Conservation (phyloP, 805 yeast genomes). For the Metschnikowia lunata region DNA sequence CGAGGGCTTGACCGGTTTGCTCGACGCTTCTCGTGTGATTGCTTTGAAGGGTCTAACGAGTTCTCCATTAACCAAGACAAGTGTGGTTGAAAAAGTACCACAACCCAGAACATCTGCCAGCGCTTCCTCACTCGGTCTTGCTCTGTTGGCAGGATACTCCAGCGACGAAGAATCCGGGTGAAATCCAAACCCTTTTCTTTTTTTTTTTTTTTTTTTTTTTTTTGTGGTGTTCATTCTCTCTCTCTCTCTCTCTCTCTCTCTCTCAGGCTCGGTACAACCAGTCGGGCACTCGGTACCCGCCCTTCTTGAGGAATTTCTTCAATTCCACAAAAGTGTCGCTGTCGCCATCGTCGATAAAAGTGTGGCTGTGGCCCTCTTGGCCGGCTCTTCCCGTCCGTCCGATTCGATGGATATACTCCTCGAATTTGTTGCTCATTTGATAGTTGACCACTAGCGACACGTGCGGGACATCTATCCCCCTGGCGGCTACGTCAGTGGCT, state of each 20-base stretch:
- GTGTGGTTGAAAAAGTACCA: too few relatives aligned
- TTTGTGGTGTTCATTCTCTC: too few relatives aligned
- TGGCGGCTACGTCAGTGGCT: conserved; percentile 94
- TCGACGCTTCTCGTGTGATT: not conserved
- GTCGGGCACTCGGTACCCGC: conserved; percentile 27
- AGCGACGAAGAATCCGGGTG: conserved; percentile 28
- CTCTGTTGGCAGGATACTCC: conserved; percentile 23
- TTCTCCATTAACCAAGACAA: too few relatives aligned
- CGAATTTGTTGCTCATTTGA: conserved; percentile 75
- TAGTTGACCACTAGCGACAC: conserved; percentile 83
- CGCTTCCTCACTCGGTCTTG: too few relatives aligned
- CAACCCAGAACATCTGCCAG: too few relatives aligned
- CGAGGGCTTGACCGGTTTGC: too few relatives aligned
- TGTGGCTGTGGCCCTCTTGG: conserved; percentile 65
- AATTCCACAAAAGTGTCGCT: conserved; percentile 47
- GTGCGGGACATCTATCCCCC: conserved; percentile 90
- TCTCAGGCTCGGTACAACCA: conserved; percentile 19
- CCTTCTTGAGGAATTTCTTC: conserved; percentile 42
- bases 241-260: too few relatives aligned
- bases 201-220: too few relatives aligned
- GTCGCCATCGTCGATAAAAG: conserved; percentile 63
- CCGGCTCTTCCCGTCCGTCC: conserved; percentile 99
- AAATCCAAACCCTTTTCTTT: not conserved
- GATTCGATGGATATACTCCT: conserved; percentile 85
- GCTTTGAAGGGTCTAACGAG: not conserved